A percentile compares a stretch with the other conserved stretches of the same genome.
These are phyloP conservation scores for Lasiosphaeriaceae sp. DNA, from an alignment of 495 filamentous ascomycete genomes.

Conservation along the genomic window DNA sequence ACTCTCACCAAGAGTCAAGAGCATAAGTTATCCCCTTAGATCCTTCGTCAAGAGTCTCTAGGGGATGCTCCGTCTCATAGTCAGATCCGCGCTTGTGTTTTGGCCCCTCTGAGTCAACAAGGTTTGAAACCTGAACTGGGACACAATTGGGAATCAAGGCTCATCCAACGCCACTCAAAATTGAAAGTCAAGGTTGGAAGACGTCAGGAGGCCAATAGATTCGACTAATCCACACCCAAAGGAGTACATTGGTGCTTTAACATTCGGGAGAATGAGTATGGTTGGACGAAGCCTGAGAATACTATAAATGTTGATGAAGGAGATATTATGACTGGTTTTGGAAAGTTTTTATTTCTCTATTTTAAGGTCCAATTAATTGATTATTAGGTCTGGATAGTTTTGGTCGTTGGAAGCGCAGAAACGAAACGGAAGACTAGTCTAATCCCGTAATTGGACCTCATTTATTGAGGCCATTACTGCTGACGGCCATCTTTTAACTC, in stretches of 20 bases:
- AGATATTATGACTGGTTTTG: background rate
- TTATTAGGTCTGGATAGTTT: background rate
- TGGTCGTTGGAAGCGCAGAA: background rate
- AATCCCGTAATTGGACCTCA: background rate
- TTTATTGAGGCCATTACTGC: background rate
- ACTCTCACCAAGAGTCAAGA: background rate
- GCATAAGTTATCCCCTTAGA: background rate
- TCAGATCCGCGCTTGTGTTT: background rate
- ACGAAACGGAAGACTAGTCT: background rate
- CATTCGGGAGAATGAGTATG: background rate
- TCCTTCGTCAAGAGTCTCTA: background rate
- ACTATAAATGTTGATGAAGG: background rate
- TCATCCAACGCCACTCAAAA: background rate
- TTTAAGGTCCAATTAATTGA: background rate
- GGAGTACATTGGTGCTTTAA: background rate
- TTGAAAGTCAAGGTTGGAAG: background rate
- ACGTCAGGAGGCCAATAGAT: background rate
- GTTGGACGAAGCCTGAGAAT: background rate
- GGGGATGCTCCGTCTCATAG: background rate
- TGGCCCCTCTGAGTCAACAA: background rate
- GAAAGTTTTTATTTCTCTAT: background rate
- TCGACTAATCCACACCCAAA: background rate
- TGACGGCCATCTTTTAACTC: background rate
- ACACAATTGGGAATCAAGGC: background rate
- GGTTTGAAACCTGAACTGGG: background rate